These are phyloP conservation scores for Millerozyma miso DNA, from an alignment of 805 yeast species.

Conservation along the genomic window DNA sequence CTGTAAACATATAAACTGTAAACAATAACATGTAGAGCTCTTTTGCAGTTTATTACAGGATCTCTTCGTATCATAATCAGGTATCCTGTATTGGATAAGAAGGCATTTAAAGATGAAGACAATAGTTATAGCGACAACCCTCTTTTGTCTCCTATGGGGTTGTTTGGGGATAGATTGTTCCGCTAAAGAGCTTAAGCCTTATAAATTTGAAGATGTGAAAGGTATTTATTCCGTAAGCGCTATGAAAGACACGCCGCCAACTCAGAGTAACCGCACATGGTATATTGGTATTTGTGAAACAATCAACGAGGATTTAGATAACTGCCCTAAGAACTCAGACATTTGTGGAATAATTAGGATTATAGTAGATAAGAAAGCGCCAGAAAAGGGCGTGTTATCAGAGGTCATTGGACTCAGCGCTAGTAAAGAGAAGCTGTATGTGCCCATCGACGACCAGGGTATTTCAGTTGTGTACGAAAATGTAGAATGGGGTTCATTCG, in stretches of 20 bases:
- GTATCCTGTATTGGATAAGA: background rate
- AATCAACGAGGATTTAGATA: slow-evolving; percentile 33
- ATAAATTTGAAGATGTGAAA: slow-evolving; percentile 44
- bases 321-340: slow-evolving; percentile 69
- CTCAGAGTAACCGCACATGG: slow-evolving; percentile 60
- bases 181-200: slow-evolving; percentile 29
- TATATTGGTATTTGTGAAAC: slow-evolving; percentile 66
- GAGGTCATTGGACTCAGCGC: slow-evolving; percentile 59
- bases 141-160: slow-evolving; percentile 2
- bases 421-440: slow-evolving; percentile 29
- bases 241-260: slow-evolving; percentile 71
- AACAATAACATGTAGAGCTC: background rate
- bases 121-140: background rate
- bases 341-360: slow-evolving; percentile 72
- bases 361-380: slow-evolving; percentile 38
- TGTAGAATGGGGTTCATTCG: slow-evolving; percentile 66
- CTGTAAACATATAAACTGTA: background rate
- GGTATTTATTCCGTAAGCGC: slow-evolving; percentile 44
- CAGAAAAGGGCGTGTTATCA: slow-evolving; percentile 41
- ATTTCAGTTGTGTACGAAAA: slow-evolving; percentile 42
- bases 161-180: slow-evolving; percentile 30
- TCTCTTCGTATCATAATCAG: too few species aligned
- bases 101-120: background rate
- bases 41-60: background rate
- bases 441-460: slow-evolving; percentile 25